phyloP scores from a whole-genome alignment of 768 basidiomycete species.

The Pholiota conissans region DNA sequence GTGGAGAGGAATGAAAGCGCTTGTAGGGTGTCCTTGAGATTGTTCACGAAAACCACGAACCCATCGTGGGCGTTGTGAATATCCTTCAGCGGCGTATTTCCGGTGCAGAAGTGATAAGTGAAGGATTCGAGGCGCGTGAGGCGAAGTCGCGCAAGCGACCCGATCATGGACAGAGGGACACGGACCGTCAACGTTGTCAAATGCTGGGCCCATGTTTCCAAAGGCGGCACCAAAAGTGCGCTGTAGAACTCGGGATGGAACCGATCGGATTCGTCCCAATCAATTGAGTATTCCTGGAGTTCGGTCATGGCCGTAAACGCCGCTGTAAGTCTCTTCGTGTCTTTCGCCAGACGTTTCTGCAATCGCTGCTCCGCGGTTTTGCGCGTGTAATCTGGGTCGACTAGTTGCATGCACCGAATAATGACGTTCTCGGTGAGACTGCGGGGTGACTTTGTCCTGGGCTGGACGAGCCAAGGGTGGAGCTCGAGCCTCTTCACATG shows the following conservation, averaged over 20 bases:
- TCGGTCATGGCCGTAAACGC: constrained; percentile 32
- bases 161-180: constrained; percentile 37
- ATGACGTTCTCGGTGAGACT: constrained; percentile 28
- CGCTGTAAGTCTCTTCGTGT: constrained; percentile 31
- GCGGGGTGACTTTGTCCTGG: constrained; percentile 28
- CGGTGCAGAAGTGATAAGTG: constrained; percentile 35
- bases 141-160: constrained; percentile 29
- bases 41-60: constrained; percentile 46
- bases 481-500: constrained; percentile 36
- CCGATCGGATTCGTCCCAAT: constrained; percentile 34
- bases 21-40: constrained; percentile 35
- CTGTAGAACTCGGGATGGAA: constrained; percentile 38
- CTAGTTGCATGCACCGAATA: constrained; percentile 24
- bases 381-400: constrained; percentile 30
- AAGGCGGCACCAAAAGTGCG: constrained; percentile 36
- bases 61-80: constrained; percentile 37
- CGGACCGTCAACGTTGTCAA: constrained; percentile 36
- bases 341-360: constrained; percentile 36
- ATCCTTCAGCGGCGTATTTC: constrained; percentile 22
- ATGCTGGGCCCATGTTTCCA: constrained; percentile 29
- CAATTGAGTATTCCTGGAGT: constrained; percentile 37
- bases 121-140: constrained; percentile 37
- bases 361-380: constrained; percentile 32
- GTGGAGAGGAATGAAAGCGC: constrained; percentile 37
- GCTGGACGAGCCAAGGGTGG: constrained; percentile 41